phyloP scores from a whole-genome alignment of 192 early-diverging fungal genomes.

The Coemansia sp. region DNA sequence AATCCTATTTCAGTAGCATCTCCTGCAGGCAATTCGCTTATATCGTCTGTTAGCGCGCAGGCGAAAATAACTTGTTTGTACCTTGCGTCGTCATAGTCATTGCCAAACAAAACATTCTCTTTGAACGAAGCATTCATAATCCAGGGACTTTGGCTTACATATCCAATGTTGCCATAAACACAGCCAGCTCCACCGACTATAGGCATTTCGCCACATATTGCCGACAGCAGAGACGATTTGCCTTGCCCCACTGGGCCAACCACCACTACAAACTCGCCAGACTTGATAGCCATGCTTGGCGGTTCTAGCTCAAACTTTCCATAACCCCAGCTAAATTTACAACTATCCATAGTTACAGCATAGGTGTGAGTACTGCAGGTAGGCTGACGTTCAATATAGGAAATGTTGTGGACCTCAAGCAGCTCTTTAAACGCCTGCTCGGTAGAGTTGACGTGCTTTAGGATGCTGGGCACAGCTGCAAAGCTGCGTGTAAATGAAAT shows the following conservation, averaged over 20 bases:
- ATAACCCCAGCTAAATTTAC: slow-evolving; percentile 26
- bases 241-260: slow-evolving; percentile 60
- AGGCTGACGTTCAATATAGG: slow-evolving; percentile 4
- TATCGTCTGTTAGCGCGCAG: slow-evolving; percentile 31
- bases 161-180: slow-evolving; percentile 59
- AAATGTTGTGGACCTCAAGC: background rate
- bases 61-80: slow-evolving; percentile 32
- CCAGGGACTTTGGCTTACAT: slow-evolving; percentile 42
- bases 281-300: slow-evolving; percentile 9
- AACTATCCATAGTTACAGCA: slow-evolving; percentile 8
- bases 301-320: slow-evolving; percentile 19
- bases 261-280: slow-evolving; percentile 41
- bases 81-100: slow-evolving; percentile 11
- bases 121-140: slow-evolving; percentile 45
- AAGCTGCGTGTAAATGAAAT: slow-evolving; percentile 5
- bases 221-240: slow-evolving; percentile 59
- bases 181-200: slow-evolving; percentile 61
- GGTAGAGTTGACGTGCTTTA: slow-evolving; percentile 1
- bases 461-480: background rate
- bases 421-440: slow-evolving; percentile 9
- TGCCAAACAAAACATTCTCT: slow-evolving; percentile 44
- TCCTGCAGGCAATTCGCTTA: slow-evolving; percentile 13
- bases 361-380: background rate
- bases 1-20: slow-evolving; percentile 59
- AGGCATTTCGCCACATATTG: slow-evolving; percentile 74